Evolutionary conservation across 2,329 filamentous ascomycete genomes (phyloP), one percentile per base, ranked within the genome.

Genomic region (Cytospora chrysosperma): DNA sequence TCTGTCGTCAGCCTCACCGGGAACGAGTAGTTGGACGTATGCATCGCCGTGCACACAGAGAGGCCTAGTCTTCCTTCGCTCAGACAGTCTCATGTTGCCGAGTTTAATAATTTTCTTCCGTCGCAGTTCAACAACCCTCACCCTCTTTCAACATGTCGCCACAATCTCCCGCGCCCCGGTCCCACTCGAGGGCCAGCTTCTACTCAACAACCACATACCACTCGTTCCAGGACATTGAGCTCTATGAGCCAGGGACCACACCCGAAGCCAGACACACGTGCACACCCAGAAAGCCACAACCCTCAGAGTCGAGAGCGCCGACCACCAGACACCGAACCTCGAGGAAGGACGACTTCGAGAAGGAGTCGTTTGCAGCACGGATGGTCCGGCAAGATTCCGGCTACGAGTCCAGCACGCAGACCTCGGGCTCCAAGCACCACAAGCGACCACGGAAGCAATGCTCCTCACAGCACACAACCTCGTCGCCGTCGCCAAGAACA

Each of bases 311-410:
- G 37, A 51, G n/a, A 24, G 50, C 28, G 17, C 40, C 27, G 40
- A 34, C n/a, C n/a, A 12, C 12, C 32, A 62, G 50, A 30, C 51
- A 59, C 21, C 64, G 61, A 32, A 37, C 37, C 19, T 61, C 61
- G 24, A 34, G 50, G 61, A 37, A 73, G 28, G 70, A 72, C 26
- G 70, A 70, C n/a, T 72, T 72, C 40, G 64, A 66, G 17, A 61
- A 47, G 26, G 69, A 68, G 26, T 76, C 75, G 1, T 70, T 72
- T 15, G 71, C 76, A 0, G 68, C 71, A 55, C 76, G 75, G 61
- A 85, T 86, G 76, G 78, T 79, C 56, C 79, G 84, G 17, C 82
- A 85, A 65, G 84, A 87, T 70, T 86, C 84, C 0, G 84, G 84
- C 37, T 86, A 87, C 68, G 83, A 83, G 69, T 86, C 84, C 3